Evolutionary conservation across 2,329 filamentous ascomycete species (phyloP).

Genomic region (Magnaporthiopsis rhizophila): DNA sequence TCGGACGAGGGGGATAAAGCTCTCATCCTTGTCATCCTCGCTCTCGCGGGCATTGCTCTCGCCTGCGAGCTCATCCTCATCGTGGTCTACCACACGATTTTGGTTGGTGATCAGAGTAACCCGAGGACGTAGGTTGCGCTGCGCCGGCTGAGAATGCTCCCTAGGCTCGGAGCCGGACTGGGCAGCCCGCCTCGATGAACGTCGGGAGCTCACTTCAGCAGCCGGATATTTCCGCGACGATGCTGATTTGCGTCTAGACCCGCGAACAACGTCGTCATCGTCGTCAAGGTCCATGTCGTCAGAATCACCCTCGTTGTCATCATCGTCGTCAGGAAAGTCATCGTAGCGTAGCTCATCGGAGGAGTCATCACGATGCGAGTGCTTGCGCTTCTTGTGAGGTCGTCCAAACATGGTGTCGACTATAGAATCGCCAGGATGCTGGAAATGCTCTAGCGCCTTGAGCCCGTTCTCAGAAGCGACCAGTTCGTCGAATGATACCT

Average conservation of each 20-base stretch:
- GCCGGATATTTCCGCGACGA: neutral
- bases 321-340: conserved; percentile 5
- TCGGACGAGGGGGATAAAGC: conserved; percentile 17
- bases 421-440: neutral
- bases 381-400: conserved; percentile 5
- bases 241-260: neutral
- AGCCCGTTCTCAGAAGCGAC: conserved; percentile 14
- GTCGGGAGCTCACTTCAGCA: neutral
- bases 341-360: conserved; percentile 2
- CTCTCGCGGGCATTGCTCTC: conserved; percentile 8
- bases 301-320: neutral
- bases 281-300: conserved; percentile 1
- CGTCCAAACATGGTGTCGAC: neutral
- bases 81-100: conserved; percentile 6
- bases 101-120: neutral
- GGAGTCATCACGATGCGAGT: conserved; percentile 5
- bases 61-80: conserved; percentile 21
- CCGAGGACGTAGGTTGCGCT: conserved; percentile 1
- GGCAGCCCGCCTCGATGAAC: neutral
- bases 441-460: conserved; percentile 9
- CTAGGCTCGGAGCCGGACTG: neutral
- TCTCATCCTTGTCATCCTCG: conserved; percentile 14
- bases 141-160: neutral
- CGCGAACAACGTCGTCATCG: neutral
- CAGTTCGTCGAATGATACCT: conserved; percentile 8